Conservation (phyloP, 1,139 yeast species). For the Pichia kudriavzevii region DNA sequence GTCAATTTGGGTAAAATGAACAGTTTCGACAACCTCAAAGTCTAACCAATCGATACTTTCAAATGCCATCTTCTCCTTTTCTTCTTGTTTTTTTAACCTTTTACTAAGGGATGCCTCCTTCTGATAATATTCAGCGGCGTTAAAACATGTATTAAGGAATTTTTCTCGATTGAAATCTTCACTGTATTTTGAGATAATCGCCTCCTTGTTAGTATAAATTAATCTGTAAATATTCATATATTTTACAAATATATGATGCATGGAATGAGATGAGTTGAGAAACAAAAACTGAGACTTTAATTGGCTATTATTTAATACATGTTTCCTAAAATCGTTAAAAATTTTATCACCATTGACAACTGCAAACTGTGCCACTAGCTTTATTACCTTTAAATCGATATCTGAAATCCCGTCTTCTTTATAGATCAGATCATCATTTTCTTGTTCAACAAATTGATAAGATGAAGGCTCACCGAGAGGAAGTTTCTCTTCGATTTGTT, state of each 20-base stretch:
- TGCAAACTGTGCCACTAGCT: constrained; percentile 63
- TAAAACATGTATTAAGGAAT: constrained; percentile 45
- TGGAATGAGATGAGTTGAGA: constrained; percentile 51
- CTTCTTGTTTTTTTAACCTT: constrained; percentile 24
- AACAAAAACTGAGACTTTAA: constrained; percentile 63
- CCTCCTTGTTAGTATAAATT: constrained; percentile 29
- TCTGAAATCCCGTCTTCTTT: constrained; percentile 46
- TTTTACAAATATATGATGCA: constrained; percentile 43
- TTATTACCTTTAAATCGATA: constrained; percentile 61
- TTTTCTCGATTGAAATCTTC: constrained; percentile 18
- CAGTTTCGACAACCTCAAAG: constrained; percentile 61
- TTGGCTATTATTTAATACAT: constrained; percentile 29
- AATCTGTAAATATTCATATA: constrained; percentile 52
- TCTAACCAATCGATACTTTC: constrained; percentile 88
- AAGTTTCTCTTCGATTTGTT: constrained; percentile 12
- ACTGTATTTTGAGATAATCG: constrained; percentile 14
- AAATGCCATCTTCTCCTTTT: constrained; percentile 43
- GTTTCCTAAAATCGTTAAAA: constrained; percentile 31
- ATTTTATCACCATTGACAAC: constrained; percentile 49
- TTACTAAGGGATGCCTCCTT: constrained; percentile 34
- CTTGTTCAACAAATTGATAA: constrained; percentile 8
- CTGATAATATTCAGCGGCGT: constrained; percentile 51
- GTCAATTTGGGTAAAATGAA: constrained; percentile 63
- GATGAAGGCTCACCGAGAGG: constrained; percentile 13
- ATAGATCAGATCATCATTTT: constrained; percentile 24